Evolutionary conservation across 129 eudicot genomes (phyloP).

Genomic region (Pseudognaphalium luteoalbum): DNA sequence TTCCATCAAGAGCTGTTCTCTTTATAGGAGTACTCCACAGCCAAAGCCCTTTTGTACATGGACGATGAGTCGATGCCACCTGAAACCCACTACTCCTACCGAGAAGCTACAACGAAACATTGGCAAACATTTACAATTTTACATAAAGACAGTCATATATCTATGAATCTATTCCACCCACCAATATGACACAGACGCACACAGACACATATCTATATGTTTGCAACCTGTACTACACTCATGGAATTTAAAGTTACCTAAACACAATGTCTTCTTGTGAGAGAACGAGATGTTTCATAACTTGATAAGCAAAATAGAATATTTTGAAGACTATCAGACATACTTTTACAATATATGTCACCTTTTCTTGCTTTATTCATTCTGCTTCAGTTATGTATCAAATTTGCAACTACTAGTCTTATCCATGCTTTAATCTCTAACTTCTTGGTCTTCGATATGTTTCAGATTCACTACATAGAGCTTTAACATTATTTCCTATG

Average conservation of each 20-base stretch:
- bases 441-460: neutral
- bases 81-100: conserved; percentile 98
- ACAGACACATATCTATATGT: neutral
- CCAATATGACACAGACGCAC: neutral
- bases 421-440: neutral
- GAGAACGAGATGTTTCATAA: neutral
- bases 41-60: conserved; percentile 99
- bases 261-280: neutral
- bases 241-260: neutral
- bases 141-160: conserved; percentile 9
- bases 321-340: neutral
- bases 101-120: conserved; percentile 62
- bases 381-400: conserved; percentile 8
- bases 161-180: conserved; percentile 14
- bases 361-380: neutral
- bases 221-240: conserved; percentile 8
- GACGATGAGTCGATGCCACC: conserved; percentile 95
- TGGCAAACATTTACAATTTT: conserved; percentile 10
- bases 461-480: neutral
- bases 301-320: neutral
- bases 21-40: conserved; percentile 91
- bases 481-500: neutral
- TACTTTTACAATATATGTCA: neutral
- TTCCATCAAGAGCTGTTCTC: conserved; percentile 95
- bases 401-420: neutral